These are phyloP conservation scores for Phytophthora hybrid DNA, from an alignment of 352 stramenopile species.

Conservation along the genomic window DNA sequence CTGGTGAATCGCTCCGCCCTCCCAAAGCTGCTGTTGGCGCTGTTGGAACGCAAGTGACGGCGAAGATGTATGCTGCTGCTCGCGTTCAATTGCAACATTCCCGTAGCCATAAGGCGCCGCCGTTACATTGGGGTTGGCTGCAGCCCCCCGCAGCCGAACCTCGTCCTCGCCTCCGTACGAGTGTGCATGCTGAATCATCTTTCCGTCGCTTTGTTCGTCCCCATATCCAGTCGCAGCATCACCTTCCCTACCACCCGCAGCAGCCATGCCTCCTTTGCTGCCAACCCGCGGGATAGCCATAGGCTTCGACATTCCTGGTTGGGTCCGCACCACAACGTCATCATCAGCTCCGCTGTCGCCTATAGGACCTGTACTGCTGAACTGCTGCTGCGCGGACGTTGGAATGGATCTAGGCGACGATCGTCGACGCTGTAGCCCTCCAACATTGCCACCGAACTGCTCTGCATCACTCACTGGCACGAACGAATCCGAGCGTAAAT, in stretches of 20 bases:
- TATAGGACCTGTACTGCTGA: slow-evolving; percentile 25
- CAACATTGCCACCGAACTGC: slow-evolving; percentile 31
- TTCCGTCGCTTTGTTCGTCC: slow-evolving; percentile 34
- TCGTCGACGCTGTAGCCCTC: slow-evolving; percentile 37
- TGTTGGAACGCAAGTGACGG: slow-evolving; percentile 44
- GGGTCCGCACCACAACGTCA: slow-evolving; percentile 29
- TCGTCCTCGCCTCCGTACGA: slow-evolving; percentile 72
- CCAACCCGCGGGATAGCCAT: slow-evolving; percentile 83
- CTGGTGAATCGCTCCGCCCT: slow-evolving; percentile 37
- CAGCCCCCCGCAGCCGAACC: slow-evolving; percentile 49
- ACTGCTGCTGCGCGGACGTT: slow-evolving; percentile 25
- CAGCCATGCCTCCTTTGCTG: slow-evolving; percentile 39
- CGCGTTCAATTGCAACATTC: slow-evolving; percentile 73
- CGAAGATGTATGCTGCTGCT: slow-evolving; percentile 37
- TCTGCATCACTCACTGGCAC: slow-evolving; percentile 46
- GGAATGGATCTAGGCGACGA: slow-evolving; percentile 55
- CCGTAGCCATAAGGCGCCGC: slow-evolving; percentile 79
- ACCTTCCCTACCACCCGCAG: slow-evolving; percentile 30
- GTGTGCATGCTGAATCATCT: slow-evolving; percentile 65
- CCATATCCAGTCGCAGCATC: slow-evolving; percentile 16
- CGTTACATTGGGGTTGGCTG: slow-evolving; percentile 70
- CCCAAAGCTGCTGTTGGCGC: slow-evolving; percentile 46
- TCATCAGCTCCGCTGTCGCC: slow-evolving; percentile 19
- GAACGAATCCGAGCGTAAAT: slow-evolving; percentile 45
- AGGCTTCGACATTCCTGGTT: slow-evolving; percentile 70